Evolutionary conservation across 805 yeast species (phyloP), one percentile per base, ranked within the genome.

Genomic region (Kregervanrija pseudodelftensis): DNA sequence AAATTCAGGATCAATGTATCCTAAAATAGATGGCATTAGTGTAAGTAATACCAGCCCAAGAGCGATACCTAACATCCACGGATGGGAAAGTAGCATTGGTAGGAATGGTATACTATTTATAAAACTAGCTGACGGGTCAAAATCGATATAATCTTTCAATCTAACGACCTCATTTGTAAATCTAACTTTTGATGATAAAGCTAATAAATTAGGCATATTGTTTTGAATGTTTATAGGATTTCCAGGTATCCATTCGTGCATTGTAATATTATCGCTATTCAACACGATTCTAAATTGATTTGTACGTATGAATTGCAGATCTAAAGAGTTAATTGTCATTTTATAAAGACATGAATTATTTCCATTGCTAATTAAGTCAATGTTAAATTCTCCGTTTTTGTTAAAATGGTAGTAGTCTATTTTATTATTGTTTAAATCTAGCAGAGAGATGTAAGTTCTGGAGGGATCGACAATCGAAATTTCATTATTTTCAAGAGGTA

Each of bases 1-100:
- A 39, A 57, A 59, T 1, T 43, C 53, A 0, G 66, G 65, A 37
- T 61, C 64, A 8, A 59, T n/a, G n/a, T 39, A 39, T 13, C 54
- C 47, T 13, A 61, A 41, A 11, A 60, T 46, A 4, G 51, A 39
- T 1, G 65, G 65, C 44, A 58, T 22, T n/a, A 38, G 15, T 5
- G 42, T 42, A 8, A 43, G 11, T 11, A 36, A 16, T 8, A 37
- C 3, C 28, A 22, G 28, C 8, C 8, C 28, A 22, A 22, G 7
- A 5, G 8, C 8, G 8, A 22, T 22, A 22, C 28, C 28, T 22
- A 22, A 22, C 28, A 22, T 22, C 28, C 28, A 22, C 8, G 28
- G 28, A 7, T 22, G 28, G 7, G 28, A 22, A 22, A 22, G 28
- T 22, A 22, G 28, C 28, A 52, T 13, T 2, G 54, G 51, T 12